Base-by-base conservation (phyloP, 1,284 basidiomycete genomes). In the Macrocystidia cucumis region DNA sequence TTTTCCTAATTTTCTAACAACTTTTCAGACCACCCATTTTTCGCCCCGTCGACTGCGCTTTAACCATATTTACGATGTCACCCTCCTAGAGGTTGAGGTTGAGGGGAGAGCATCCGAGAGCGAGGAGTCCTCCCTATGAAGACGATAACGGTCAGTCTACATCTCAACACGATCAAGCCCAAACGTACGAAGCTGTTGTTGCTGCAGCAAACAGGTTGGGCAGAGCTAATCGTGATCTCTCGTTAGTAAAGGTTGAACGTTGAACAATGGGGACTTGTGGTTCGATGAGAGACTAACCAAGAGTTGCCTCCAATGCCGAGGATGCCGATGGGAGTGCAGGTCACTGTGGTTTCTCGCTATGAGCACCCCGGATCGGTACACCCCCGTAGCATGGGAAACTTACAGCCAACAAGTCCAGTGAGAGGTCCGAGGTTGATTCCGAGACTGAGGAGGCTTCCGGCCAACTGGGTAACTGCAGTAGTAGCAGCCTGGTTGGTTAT, bases 171-270 rank as follows among this genome's bases (percentile, higher is more conserved):
- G 20, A 8, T 17, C 7, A 17, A 3, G 14, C 18, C 23, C 13
- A n/a, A 13, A 41, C 44, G 37, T 24, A 45, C 46, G 29, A 42
- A 39, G 19, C 26, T 37, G 36, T 45, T 45, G 18, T 42, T 40
- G 18, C 40, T 34, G 37, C 46, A 48, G 35, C 44, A 48, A 14
- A 44, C 46, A n/a, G 44, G 46, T 28, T 48, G 46, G n/a, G 37
- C 18, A 8, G 35, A 36, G 34, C 44, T 41, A 21, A 19, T 5
- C 16, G 18, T 11, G 9, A 12, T 5, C 13, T 11, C 20, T 18
- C 13, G 5, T 29, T 6, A 21, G 25, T 22, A 9, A 8, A 14
- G 12, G n/a, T 18, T 14, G 29, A 21, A 27, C 25, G 17, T n/a
- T n/a, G 3, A 5, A 7, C 7, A 27, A 27, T 27, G n/a, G 3